phyloP scores from a whole-genome alignment of 176 grass and related monocot species.

The Oryza glumipatula region DNA sequence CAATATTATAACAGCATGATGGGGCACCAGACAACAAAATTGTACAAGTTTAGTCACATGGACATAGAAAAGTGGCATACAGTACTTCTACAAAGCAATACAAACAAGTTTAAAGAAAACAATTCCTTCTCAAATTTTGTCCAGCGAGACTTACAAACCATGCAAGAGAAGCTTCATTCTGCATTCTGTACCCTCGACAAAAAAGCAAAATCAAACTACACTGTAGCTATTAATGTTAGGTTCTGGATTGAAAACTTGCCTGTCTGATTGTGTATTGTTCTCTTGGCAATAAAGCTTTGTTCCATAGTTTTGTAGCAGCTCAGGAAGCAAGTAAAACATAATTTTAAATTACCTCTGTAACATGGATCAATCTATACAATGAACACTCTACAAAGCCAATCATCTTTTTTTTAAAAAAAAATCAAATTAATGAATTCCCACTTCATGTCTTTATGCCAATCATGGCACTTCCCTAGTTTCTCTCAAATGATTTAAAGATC shows the following conservation, averaged over 20 bases:
- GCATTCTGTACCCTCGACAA: background rate
- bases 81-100: background rate
- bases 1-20: conserved; percentile 32
- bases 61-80: background rate
- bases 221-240: background rate
- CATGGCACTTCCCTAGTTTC: background rate
- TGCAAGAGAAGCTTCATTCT: background rate
- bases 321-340: conserved; percentile 1
- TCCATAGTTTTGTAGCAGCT: background rate
- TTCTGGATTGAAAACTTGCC: conserved; percentile 14
- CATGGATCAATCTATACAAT: background rate
- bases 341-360: background rate
- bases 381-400: background rate
- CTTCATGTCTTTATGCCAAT: background rate
- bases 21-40: background rate
- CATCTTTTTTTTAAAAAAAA: background rate
- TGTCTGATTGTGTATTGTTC: background rate
- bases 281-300: background rate
- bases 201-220: background rate
- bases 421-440: background rate
- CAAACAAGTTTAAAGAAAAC: background rate
- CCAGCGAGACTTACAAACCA: conserved; percentile 14
- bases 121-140: background rate
- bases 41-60: conserved; percentile 3
- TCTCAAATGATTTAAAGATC: background rate